Evolutionary conservation across 225 moss, liverwort and hornwort species (phyloP).

Genomic region (Bryum argenteum): DNA sequence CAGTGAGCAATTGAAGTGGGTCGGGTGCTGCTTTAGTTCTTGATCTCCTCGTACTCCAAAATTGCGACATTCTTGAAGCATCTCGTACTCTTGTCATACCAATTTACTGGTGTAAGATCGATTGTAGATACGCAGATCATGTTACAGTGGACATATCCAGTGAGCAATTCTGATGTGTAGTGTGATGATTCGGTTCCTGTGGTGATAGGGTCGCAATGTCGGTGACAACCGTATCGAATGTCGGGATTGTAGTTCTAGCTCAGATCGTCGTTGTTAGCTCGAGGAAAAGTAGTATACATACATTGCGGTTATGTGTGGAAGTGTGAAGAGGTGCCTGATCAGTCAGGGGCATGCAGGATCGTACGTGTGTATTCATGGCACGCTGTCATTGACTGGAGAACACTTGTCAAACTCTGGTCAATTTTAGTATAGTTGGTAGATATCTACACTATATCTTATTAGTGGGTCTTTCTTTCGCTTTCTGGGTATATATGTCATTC

Average conservation of each 20-base stretch:
- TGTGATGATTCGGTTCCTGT: constrained; percentile 6
- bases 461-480: too few relatives aligned
- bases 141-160: background rate
- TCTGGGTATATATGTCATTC: too few relatives aligned
- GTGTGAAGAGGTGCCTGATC: too few relatives aligned
- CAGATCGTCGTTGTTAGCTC: too few relatives aligned
- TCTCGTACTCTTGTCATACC: background rate
- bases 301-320: too few relatives aligned
- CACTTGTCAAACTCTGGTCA: too few relatives aligned
- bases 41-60: background rate
- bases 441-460: too few relatives aligned
- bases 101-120: background rate
- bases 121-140: background rate
- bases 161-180: background rate
- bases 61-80: background rate
- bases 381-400: too few relatives aligned
- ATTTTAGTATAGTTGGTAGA: too few relatives aligned
- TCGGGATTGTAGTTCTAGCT: background rate
- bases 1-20: too few relatives aligned
- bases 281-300: too few relatives aligned
- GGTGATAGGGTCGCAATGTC: constrained; percentile 21
- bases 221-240: constrained; percentile 18
- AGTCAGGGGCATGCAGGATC: background rate
- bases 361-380: background rate
- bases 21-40: too few relatives aligned